These are phyloP conservation scores for Nannizzia gypsea DNA, from an alignment of 2,329 filamentous ascomycete species.

Conservation along the genomic window DNA sequence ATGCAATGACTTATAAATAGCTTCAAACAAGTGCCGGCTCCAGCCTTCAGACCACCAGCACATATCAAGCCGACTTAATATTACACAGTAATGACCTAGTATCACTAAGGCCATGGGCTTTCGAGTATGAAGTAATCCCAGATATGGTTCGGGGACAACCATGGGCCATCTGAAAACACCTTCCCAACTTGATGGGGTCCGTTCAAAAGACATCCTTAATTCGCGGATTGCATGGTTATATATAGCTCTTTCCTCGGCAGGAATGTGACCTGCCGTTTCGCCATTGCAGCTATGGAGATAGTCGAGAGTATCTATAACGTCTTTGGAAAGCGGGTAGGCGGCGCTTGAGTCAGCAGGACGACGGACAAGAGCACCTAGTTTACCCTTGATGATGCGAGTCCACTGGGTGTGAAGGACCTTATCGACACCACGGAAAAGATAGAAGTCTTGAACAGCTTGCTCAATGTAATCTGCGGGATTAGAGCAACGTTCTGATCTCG, in stretches of 20 bases:
- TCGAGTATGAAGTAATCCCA: slow-evolving; percentile 49
- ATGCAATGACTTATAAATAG: slow-evolving; percentile 32
- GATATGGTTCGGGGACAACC: slow-evolving; percentile 52
- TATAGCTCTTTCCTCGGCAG: slow-evolving; percentile 15
- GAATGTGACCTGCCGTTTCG: slow-evolving; percentile 13
- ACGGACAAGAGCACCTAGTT: slow-evolving; percentile 16
- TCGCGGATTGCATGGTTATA: slow-evolving; percentile 18
- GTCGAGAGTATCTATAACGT: slow-evolving; percentile 15
- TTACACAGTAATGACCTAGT: slow-evolving; percentile 54
- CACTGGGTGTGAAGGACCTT: slow-evolving; percentile 18
- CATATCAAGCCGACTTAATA: slow-evolving; percentile 48
- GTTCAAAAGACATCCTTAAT: slow-evolving; percentile 16
- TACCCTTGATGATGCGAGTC: slow-evolving; percentile 17
- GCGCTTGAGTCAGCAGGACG: slow-evolving; percentile 12
- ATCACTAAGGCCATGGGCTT: slow-evolving; percentile 52
- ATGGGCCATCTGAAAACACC: slow-evolving; percentile 48
- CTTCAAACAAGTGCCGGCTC: slow-evolving; percentile 54
- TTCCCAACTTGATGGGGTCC: slow-evolving; percentile 15
- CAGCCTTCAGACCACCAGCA: slow-evolving; percentile 60
- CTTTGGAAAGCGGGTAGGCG: slow-evolving; percentile 13
- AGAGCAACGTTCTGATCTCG: slow-evolving; percentile 14
- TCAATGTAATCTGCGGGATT: slow-evolving; percentile 15
- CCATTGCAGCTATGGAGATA: slow-evolving; percentile 16
- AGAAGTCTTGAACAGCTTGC: slow-evolving; percentile 19
- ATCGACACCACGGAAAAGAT: slow-evolving; percentile 21